Evolutionary conservation across 148 eudicot genomes (phyloP).

Genomic region (Gaultheria prostrata): DNA sequence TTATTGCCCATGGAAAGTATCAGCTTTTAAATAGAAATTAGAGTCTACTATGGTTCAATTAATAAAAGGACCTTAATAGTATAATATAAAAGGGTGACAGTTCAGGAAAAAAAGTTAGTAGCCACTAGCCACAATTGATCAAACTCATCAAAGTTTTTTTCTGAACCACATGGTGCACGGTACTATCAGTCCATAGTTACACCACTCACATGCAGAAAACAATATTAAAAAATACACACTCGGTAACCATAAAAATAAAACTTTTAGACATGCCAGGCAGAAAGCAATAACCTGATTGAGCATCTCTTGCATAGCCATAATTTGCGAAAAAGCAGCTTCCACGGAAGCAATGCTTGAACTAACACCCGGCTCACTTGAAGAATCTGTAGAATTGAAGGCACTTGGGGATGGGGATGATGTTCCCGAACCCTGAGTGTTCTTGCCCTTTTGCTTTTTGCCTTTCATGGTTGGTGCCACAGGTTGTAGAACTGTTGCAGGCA

Average conservation of each 20-base stretch:
- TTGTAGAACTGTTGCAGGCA: slow-evolving; percentile 37
- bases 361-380: slow-evolving; percentile 47
- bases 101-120: not conserved
- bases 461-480: slow-evolving; percentile 40
- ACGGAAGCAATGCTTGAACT: slow-evolving; percentile 37
- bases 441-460: slow-evolving; percentile 72
- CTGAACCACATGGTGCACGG: not conserved
- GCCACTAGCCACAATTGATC: not conserved
- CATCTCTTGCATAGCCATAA: slow-evolving; percentile 53
- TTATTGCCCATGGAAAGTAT: not conserved
- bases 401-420: slow-evolving; percentile 53
- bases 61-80: not conserved
- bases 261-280: not conserved
- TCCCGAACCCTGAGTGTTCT: slow-evolving; percentile 57
- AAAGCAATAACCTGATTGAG: slow-evolving; percentile 63
- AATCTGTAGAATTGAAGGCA: slow-evolving; percentile 57
- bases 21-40: not conserved
- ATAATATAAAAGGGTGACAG: slow-evolving; percentile 5
- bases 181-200: not conserved
- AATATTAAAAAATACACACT: not conserved
- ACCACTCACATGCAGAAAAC: not conserved
- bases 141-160: not conserved
- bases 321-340: slow-evolving; percentile 47
- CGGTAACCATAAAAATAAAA: not conserved
- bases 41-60: not conserved